These are phyloP conservation scores for Naematelia encephala DNA, from an alignment of 768 basidiomycete genomes.

Conservation along the genomic window DNA sequence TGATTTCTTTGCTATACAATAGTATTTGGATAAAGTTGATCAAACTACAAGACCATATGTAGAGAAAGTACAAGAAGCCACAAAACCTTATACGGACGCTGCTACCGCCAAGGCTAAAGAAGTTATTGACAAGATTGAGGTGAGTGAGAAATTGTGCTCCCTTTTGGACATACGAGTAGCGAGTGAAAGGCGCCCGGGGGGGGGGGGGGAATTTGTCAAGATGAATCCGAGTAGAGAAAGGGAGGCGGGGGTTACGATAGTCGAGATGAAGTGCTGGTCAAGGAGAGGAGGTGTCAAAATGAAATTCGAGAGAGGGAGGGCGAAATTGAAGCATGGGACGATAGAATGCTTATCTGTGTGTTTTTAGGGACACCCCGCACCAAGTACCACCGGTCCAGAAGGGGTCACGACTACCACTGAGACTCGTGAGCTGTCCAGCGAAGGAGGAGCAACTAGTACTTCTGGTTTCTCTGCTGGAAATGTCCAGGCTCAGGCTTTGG, in stretches of 20 bases:
- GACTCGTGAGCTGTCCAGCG: background rate
- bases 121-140: slow-evolving; percentile 44
- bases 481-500: background rate
- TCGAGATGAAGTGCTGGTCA: no score
- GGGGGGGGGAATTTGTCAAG: no score
- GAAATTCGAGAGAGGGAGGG: no score
- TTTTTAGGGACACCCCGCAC: background rate
- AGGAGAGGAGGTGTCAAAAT: no score
- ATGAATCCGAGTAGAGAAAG: no score
- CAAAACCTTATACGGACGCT: slow-evolving; percentile 46
- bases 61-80: slow-evolving; percentile 38
- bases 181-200: no score
- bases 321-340: no score
- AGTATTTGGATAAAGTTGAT: slow-evolving; percentile 34
- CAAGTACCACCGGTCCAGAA: slow-evolving; percentile 5
- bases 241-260: no score
- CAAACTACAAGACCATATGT: slow-evolving; percentile 23
- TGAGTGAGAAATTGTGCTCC: slow-evolving; percentile 12
- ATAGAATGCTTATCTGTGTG: no score
- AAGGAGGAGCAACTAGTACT: background rate
- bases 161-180: no score
- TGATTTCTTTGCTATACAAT: background rate
- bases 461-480: background rate
- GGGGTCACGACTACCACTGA: background rate
- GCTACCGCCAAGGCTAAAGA: slow-evolving; percentile 40